These are phyloP conservation scores for Daldinia sp. DNA, from an alignment of 2,329 filamentous ascomycete species.

Conservation along the genomic window DNA sequence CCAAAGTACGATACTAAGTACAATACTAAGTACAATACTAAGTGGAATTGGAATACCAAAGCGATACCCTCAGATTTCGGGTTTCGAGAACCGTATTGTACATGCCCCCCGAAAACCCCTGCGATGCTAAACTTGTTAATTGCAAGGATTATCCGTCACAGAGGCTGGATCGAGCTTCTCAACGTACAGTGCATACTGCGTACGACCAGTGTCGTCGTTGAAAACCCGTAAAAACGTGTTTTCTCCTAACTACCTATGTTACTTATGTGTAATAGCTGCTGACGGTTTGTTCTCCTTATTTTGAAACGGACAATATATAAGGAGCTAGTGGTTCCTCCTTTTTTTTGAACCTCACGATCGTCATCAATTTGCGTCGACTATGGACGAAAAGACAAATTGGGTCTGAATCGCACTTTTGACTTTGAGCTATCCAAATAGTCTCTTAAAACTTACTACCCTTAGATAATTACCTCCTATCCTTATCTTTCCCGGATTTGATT, in stretches of 20 bases:
- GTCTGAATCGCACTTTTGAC: slow-evolving; percentile 20
- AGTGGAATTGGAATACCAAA: background rate
- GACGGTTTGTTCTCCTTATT: slow-evolving; percentile 21
- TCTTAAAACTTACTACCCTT: slow-evolving; percentile 8
- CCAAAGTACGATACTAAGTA: too few relatives aligned
- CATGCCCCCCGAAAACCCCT: slow-evolving; percentile 2
- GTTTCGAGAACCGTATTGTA: slow-evolving; percentile 21
- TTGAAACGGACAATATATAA: slow-evolving; percentile 30
- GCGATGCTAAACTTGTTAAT: slow-evolving; percentile 7
- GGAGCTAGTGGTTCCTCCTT: slow-evolving; percentile 22
- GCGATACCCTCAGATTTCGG: slow-evolving; percentile 1
- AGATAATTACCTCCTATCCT: too few relatives aligned
- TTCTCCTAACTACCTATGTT: too few relatives aligned
- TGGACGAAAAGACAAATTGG: slow-evolving; percentile 28
- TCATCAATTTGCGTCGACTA: slow-evolving; percentile 25
- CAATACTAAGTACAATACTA: too few relatives aligned
- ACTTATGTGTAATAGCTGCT: slow-evolving; percentile 32
- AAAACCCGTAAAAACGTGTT: slow-evolving; percentile 13
- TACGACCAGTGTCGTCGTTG: background rate
- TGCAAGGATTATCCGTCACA: slow-evolving; percentile 24
- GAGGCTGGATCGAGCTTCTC: background rate
- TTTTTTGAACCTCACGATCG: slow-evolving; percentile 34
- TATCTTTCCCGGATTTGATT: slow-evolving; percentile 28
- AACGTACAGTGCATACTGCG: slow-evolving; percentile 11
- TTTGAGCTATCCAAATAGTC: background rate